phyloP scores from a whole-genome alignment of 495 filamentous ascomycete genomes.

The Xanthoparmelia taractica region DNA sequence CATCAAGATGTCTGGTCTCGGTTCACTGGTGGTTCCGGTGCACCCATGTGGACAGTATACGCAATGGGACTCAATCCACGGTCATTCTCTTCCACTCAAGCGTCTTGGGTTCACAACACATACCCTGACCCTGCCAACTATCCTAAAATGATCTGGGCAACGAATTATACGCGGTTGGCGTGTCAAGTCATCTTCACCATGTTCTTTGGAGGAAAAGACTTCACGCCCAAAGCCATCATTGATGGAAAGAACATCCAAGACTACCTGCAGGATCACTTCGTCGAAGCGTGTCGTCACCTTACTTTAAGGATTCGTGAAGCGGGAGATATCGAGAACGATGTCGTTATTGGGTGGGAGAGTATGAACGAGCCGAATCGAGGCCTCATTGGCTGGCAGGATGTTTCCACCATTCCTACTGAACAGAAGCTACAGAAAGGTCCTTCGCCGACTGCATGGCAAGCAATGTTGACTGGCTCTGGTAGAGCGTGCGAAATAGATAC shows the following conservation, averaged over 20 bases:
- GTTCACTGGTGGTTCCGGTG: slow-evolving; percentile 88
- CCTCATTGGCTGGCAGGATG: slow-evolving; percentile 75
- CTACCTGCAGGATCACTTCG: slow-evolving; percentile 82
- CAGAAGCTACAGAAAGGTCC: slow-evolving; percentile 92
- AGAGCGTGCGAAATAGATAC: slow-evolving; percentile 80
- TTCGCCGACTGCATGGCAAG: slow-evolving; percentile 90
- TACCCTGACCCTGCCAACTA: slow-evolving; percentile 80
- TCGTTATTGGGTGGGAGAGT: slow-evolving; percentile 92
- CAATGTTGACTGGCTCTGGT: slow-evolving; percentile 82
- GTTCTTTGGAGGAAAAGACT: slow-evolving; percentile 88
- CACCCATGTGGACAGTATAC: slow-evolving; percentile 96
- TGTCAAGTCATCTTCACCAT: slow-evolving; percentile 89
- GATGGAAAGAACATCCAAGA: slow-evolving; percentile 95
- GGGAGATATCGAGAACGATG: slow-evolving; percentile 76
- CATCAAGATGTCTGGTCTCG: slow-evolving; percentile 98
- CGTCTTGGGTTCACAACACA: slow-evolving; percentile 89
- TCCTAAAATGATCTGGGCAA: slow-evolving; percentile 99
- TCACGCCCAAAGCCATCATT: slow-evolving; percentile 92
- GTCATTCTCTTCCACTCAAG: slow-evolving; percentile 78
- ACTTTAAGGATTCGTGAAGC: slow-evolving; percentile 83
- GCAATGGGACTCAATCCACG: slow-evolving; percentile 83
- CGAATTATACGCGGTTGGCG: slow-evolving; percentile 84
- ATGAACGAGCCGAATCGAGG: slow-evolving; percentile 92
- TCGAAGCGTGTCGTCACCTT: slow-evolving; percentile 69
- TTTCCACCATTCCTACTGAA: slow-evolving; percentile 73